These are phyloP conservation scores for Naganishia vishniacii DNA, from an alignment of 768 basidiomycete species.

Conservation along the genomic window DNA sequence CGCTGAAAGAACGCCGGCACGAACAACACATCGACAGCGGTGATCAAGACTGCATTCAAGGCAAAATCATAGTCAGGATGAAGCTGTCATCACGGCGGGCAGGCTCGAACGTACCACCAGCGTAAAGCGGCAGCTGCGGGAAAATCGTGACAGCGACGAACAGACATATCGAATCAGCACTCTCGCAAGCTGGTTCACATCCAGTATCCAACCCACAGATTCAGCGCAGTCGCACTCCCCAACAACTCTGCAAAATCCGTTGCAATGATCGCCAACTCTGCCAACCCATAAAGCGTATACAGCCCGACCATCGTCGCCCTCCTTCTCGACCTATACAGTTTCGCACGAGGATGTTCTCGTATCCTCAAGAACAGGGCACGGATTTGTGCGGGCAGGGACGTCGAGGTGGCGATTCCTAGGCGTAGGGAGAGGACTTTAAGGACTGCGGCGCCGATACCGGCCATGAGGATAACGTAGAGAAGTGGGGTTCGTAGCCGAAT, in stretches of 20 bases:
- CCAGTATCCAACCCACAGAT: constrained; percentile 50
- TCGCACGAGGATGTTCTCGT: constrained; percentile 26
- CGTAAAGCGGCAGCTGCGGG: constrained; percentile 46
- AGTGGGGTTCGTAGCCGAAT: constrained; percentile 80
- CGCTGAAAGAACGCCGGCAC: constrained; percentile 48
- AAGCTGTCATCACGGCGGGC: background rate
- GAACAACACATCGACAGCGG: constrained; percentile 47
- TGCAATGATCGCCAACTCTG: constrained; percentile 68
- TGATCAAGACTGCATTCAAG: constrained; percentile 49
- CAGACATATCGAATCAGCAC: background rate
- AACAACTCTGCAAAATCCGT: constrained; percentile 78
- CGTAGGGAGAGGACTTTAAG: constrained; percentile 76
- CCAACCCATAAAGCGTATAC: constrained; percentile 37
- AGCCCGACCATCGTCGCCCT: constrained; percentile 27
- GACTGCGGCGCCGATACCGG: constrained; percentile 72
- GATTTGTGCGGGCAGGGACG: constrained; percentile 39
- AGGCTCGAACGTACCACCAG: constrained; percentile 31
- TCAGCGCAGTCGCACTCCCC: constrained; percentile 72
- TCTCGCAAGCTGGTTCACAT: background rate
- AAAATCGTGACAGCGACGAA: constrained; percentile 39
- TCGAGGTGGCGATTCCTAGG: constrained; percentile 56
- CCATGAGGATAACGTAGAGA: constrained; percentile 74
- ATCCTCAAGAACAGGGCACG: constrained; percentile 41
- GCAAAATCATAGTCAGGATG: no score
- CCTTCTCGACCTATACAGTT: constrained; percentile 16